These are phyloP conservation scores for Xylaria digitata DNA, from an alignment of 2,329 filamentous ascomycete species.

Conservation along the genomic window DNA sequence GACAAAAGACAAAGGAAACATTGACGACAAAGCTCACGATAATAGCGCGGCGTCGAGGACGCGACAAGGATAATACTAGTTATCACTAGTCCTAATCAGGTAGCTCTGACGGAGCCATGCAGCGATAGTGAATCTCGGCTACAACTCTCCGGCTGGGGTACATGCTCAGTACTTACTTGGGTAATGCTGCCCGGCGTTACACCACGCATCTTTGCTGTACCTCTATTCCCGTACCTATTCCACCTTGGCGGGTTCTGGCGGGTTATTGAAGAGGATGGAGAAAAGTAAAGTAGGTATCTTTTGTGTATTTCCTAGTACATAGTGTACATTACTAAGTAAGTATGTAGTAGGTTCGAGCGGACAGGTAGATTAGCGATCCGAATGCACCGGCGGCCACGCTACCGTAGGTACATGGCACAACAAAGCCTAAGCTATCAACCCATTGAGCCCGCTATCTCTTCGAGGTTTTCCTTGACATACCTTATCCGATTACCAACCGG, in stretches of 20 bases:
- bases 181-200: not conserved
- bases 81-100: constrained; percentile 12
- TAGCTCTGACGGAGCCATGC: constrained; percentile 29
- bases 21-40: constrained; percentile 37
- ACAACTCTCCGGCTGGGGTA: constrained; percentile 6
- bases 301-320: not conserved
- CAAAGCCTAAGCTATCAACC: too few relatives aligned
- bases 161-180: constrained; percentile 12
- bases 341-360: too few relatives aligned
- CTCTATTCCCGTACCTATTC: too few relatives aligned
- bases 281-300: constrained; percentile 7
- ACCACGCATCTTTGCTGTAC: too few relatives aligned
- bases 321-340: too few relatives aligned
- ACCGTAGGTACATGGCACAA: too few relatives aligned
- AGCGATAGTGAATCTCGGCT: constrained; percentile 24
- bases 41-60: constrained; percentile 33
- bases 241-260: not conserved
- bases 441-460: not conserved
- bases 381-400: not conserved
- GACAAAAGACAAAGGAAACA: not conserved
- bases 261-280: not conserved
- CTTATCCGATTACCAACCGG: not conserved
- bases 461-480: not conserved
- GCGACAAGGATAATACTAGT: constrained; percentile 14
- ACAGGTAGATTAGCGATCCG: not conserved